These are phyloP conservation scores for Boletus rubescentipes DNA, from an alignment of 768 basidiomycete genomes.

Conservation along the genomic window DNA sequence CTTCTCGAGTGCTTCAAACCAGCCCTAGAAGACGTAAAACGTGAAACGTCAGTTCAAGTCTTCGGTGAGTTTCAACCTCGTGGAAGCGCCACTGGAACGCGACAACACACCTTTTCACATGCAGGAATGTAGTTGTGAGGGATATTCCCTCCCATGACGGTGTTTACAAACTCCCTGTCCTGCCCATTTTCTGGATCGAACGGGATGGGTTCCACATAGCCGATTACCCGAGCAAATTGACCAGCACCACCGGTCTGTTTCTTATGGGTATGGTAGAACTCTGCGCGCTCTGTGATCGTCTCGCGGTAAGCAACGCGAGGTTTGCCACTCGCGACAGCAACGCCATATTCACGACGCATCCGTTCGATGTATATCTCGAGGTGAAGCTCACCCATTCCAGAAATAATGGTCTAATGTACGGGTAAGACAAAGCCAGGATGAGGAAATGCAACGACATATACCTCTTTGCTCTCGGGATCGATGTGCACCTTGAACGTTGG, in stretches of 20 bases:
- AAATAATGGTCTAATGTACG: slow-evolving; percentile 85
- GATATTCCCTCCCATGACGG: slow-evolving; percentile 90
- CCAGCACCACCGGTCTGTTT: slow-evolving; percentile 98
- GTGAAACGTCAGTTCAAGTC: not conserved
- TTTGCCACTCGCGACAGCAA: slow-evolving; percentile 90
- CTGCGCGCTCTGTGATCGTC: slow-evolving; percentile 78
- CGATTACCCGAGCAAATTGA: slow-evolving; percentile 92
- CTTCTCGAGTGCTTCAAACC: slow-evolving; percentile 91
- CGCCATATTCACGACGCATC: slow-evolving; percentile 97
- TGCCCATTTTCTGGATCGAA: slow-evolving; percentile 74
- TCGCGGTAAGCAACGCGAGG: slow-evolving; percentile 97
- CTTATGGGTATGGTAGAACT: slow-evolving; percentile 93
- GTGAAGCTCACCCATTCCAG: slow-evolving; percentile 99
- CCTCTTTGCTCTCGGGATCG: slow-evolving; percentile 93
- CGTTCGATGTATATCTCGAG: slow-evolving; percentile 99
- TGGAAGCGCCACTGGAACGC: not conserved
- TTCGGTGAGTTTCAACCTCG: not conserved
- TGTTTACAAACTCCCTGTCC: slow-evolving; percentile 79
- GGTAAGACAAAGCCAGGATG: not conserved
- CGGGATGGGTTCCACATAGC: slow-evolving; percentile 87
- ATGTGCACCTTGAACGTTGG: slow-evolving; percentile 98
- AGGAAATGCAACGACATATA: slow-evolving; percentile 26
- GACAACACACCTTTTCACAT: slow-evolving; percentile 74
- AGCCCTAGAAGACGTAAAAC: slow-evolving; percentile 57
- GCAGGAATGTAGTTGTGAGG: slow-evolving; percentile 92